phyloP scores from a whole-genome alignment of 768 basidiomycete genomes.

The Exidia glandulosa region DNA sequence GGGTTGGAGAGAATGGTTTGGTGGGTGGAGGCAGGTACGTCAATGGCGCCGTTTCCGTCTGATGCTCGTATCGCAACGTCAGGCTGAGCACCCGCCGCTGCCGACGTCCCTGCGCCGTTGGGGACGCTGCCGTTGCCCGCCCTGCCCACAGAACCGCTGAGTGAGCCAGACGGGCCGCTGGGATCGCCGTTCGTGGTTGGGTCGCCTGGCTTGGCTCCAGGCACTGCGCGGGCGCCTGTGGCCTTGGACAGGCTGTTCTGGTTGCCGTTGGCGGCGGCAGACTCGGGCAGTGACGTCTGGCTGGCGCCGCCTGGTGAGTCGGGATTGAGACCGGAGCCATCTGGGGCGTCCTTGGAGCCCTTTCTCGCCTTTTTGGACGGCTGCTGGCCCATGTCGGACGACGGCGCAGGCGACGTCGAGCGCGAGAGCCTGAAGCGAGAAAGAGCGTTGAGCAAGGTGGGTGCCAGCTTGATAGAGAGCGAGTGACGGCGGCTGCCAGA shows the following conservation, averaged over 20 bases:
- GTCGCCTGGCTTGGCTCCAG: not conserved
- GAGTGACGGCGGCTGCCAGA: not conserved
- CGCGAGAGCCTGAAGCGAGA: conserved; percentile 24
- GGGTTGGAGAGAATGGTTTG: conserved; percentile 79
- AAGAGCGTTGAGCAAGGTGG: conserved; percentile 61
- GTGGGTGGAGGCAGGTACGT: conserved; percentile 45
- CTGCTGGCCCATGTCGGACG: conserved; percentile 62
- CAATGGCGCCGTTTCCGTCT: not conserved
- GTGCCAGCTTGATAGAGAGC: conserved; percentile 54
- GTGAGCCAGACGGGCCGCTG: not conserved
- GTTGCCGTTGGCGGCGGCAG: not conserved
- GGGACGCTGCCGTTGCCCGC: conserved; percentile 2
- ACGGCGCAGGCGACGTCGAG: conserved; percentile 53
- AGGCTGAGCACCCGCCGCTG: not conserved
- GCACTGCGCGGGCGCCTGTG: not conserved
- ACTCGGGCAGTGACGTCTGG: conserved; percentile 8
- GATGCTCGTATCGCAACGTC: not conserved
- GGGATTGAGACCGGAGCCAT: conserved; percentile 20
- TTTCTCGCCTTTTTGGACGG: conserved; percentile 75
- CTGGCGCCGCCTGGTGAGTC: conserved; percentile 28
- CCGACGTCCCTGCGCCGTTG: not conserved
- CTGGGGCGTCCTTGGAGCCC: conserved; percentile 54
- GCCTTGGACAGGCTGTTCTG: conserved; percentile 2
- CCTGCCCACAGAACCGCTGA: not conserved
- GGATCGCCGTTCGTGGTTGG: not conserved